Evolutionary conservation across 202 grass and related monocot species (phyloP).

Genomic region (Hordeum pubiflorum): DNA sequence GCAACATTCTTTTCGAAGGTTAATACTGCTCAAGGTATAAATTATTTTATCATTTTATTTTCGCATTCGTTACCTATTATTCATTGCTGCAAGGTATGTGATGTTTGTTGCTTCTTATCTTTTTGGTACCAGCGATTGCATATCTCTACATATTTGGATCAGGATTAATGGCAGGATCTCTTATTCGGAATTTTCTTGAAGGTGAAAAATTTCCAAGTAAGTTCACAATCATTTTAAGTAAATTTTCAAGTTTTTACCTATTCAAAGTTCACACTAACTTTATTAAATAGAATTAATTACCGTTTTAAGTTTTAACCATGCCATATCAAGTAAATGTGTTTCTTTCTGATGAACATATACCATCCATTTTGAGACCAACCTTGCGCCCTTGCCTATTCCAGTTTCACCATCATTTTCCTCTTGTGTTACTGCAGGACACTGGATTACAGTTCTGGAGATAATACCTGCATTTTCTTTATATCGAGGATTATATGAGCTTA

Average conservation of each 20-base stretch:
- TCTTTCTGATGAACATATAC: background rate
- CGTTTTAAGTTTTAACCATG: background rate
- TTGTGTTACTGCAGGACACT: slow-evolving; percentile 34
- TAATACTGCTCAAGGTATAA: slow-evolving; percentile 49
- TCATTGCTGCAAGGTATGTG: slow-evolving; percentile 9
- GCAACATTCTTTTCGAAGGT: slow-evolving; percentile 59
- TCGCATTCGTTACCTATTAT: background rate
- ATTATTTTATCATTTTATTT: background rate
- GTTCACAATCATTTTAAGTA: background rate
- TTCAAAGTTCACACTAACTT: background rate
- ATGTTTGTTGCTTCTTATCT: slow-evolving; percentile 14
- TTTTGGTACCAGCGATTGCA: slow-evolving; percentile 40
- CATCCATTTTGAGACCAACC: background rate
- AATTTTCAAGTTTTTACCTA: background rate
- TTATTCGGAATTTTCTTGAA: slow-evolving; percentile 50
- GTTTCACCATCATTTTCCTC: background rate
- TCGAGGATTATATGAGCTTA: slow-evolving; percentile 50
- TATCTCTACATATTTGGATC: slow-evolving; percentile 58
- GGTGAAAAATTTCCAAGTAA: slow-evolving; percentile 59
- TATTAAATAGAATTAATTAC: background rate
- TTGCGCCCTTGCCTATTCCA: background rate
- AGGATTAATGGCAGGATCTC: slow-evolving; percentile 38
- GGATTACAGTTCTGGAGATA: slow-evolving; percentile 57
- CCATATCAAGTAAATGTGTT: background rate
- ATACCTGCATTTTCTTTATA: slow-evolving; percentile 63